Percentiles rank a stretch among this genome's conserved stretches.
Conservation (phyloP, 768 basidiomycete species). For the Trametes cubensis region DNA sequence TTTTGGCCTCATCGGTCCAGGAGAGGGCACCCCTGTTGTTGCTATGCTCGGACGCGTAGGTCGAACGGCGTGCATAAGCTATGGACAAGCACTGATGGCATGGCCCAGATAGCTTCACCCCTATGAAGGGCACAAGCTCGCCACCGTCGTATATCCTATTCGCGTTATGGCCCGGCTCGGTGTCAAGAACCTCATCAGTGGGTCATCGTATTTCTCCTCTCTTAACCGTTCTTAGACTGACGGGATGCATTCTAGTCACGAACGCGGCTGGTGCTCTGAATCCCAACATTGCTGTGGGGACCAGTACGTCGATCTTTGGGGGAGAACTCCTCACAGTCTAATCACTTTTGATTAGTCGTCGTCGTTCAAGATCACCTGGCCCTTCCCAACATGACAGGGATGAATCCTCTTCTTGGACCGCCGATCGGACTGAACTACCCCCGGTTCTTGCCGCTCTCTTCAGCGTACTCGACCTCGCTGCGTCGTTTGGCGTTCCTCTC, state of each 20-base stretch:
- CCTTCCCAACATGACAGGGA: constrained; percentile 72
- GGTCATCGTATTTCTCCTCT: constrained; percentile 28
- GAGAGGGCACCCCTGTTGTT: constrained; percentile 74
- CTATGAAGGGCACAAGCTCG: constrained; percentile 79
- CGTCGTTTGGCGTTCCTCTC: constrained; percentile 76
- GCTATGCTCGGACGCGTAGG: constrained; percentile 87
- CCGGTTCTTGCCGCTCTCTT: constrained; percentile 83
- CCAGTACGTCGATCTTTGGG: constrained; percentile 55
- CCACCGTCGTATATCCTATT: constrained; percentile 76
- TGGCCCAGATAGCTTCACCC: constrained; percentile 64
- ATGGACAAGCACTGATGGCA: constrained; percentile 1
- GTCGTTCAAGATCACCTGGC: constrained; percentile 85
- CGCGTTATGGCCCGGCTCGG: constrained; percentile 79
- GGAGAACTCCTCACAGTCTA: not conserved
- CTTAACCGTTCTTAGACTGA: not conserved
- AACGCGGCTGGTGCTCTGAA: constrained; percentile 88
- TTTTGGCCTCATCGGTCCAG: constrained; percentile 73
- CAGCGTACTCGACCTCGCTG: constrained; percentile 75
- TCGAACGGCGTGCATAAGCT: constrained; percentile 6
- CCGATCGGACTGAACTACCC: constrained; percentile 56
- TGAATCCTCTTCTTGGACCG: constrained; percentile 82
- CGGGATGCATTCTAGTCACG: constrained; percentile 56
- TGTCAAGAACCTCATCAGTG: constrained; percentile 74
- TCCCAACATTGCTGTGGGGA: constrained; percentile 72
- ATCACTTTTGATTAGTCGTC: constrained; percentile 55